Conservation (phyloP, 345 rosid species). For the Draba incana region DNA sequence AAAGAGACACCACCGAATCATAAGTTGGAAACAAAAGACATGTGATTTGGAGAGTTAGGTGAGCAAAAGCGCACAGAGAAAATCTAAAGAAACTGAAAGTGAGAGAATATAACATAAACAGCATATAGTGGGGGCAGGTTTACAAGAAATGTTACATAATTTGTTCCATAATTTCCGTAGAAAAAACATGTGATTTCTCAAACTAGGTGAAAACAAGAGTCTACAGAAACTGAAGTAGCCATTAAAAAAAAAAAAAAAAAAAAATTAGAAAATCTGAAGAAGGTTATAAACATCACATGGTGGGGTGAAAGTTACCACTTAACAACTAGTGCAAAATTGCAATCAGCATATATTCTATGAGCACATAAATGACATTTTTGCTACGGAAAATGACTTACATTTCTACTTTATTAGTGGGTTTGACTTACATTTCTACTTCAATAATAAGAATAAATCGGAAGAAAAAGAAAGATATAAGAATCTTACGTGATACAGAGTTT, state of each 20-base stretch:
- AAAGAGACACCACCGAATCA: constrained; percentile 6
- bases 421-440: constrained; percentile 14
- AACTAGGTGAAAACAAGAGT: constrained; percentile 21
- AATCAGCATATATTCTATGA: constrained; percentile 10
- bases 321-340: constrained; percentile 8
- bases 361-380: constrained; percentile 12
- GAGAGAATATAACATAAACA: constrained; percentile 30
- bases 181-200: constrained; percentile 27
- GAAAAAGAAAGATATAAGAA: background rate
- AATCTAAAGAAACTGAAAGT: constrained; percentile 10
- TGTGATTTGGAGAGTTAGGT: constrained; percentile 33
- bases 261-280: background rate
- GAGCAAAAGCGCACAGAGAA: constrained; percentile 15
- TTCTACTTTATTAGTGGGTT: no score
- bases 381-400: background rate
- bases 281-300: constrained; percentile 18
- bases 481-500: constrained; percentile 40
- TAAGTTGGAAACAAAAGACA: constrained; percentile 14
- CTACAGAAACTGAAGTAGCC: constrained; percentile 7
- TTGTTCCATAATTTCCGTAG: constrained; percentile 9
- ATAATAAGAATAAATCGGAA: background rate
- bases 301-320: constrained; percentile 19
- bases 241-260: background rate
- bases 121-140: constrained; percentile 22
- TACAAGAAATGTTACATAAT: constrained; percentile 1